Evolutionary conservation across 2,329 filamentous ascomycete species (phyloP).

Genomic region (Tothia fuscella): DNA sequence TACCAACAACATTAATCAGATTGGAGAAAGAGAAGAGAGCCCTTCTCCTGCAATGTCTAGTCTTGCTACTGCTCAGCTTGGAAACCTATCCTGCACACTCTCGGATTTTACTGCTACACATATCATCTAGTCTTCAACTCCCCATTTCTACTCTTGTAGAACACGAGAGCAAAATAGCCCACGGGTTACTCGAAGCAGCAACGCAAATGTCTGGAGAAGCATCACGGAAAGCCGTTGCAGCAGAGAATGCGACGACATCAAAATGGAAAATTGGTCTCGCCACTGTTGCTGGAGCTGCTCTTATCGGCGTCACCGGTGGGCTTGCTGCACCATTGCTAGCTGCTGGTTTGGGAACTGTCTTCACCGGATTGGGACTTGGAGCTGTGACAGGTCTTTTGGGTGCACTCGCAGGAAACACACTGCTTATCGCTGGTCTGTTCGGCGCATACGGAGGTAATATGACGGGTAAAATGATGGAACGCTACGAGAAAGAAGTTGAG

Average conservation of each 20-base stretch:
- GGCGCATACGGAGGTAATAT: conserved; percentile 12
- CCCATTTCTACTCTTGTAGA: conserved; percentile 20
- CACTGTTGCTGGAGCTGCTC: conserved; percentile 10
- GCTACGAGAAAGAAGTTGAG: conserved; percentile 11
- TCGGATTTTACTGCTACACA: conserved; percentile 22
- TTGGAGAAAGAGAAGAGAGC: conserved; percentile 3
- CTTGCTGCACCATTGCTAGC: conserved; percentile 12
- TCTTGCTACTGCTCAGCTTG: conserved; percentile 27
- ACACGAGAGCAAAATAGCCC: conserved; percentile 15
- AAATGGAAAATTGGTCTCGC: conserved; percentile 12
- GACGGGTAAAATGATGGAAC: conserved; percentile 10
- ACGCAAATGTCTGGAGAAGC: conserved; percentile 1
- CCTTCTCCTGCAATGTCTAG: conserved; percentile 56
- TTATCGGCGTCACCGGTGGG: conserved; percentile 12
- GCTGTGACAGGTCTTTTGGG: conserved; percentile 10
- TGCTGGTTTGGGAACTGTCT: conserved; percentile 9
- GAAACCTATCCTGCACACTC: conserved; percentile 28
- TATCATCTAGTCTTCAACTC: conserved; percentile 24
- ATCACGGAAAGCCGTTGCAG: neutral
- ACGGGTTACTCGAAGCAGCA: conserved; percentile 12
- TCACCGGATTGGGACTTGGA: conserved; percentile 11
- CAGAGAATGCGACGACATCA: neutral
- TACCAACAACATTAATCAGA: neutral
- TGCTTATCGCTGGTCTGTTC: conserved; percentile 11
- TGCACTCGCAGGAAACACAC: conserved; percentile 9